Conservation (phyloP, 179 eudicot species). For the Spergularia azorica region DNA sequence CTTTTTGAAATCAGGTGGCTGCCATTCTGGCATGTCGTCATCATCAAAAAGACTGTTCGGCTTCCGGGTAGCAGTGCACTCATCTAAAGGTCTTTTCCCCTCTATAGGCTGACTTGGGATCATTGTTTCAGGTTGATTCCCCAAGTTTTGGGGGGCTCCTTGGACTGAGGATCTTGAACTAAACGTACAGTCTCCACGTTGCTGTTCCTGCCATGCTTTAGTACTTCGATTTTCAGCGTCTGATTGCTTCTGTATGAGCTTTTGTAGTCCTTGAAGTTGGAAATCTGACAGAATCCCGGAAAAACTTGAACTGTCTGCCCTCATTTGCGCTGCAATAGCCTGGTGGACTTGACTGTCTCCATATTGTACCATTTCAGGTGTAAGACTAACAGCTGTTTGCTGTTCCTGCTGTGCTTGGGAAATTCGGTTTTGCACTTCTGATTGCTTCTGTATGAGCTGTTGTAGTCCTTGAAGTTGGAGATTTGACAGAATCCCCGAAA, state of each 20-base stretch:
- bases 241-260: slow-evolving; percentile 11
- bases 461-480: slow-evolving; percentile 7
- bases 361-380: slow-evolving; percentile 12
- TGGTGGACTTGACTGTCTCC: slow-evolving; percentile 1
- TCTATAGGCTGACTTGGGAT: slow-evolving; percentile 13
- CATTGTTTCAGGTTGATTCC: slow-evolving; percentile 20
- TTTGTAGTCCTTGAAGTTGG: slow-evolving; percentile 9
- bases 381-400: slow-evolving; percentile 13
- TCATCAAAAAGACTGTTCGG: slow-evolving; percentile 49
- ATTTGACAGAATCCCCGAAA: slow-evolving; percentile 1
- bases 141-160: slow-evolving; percentile 10
- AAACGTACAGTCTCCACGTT: slow-evolving; percentile 1
- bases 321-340: slow-evolving; percentile 7
- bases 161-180: slow-evolving; percentile 18
- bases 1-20: slow-evolving; percentile 49
- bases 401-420: slow-evolving; percentile 19
- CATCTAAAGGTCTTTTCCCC: slow-evolving; percentile 13
- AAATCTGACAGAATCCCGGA: not conserved
- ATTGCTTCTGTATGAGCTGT: slow-evolving; percentile 9
- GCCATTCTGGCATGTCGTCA: slow-evolving; percentile 91
- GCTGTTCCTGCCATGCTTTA: slow-evolving; percentile 19
- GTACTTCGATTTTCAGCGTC: slow-evolving; percentile 11
- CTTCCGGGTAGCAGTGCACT: slow-evolving; percentile 9
- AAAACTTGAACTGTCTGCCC: slow-evolving; percentile 16
- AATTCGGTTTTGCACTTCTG: slow-evolving; percentile 13